Base-by-base conservation (phyloP, 176 grass and related monocot genomes). In the sorghum (Sorghum bicolor) region DNA sequence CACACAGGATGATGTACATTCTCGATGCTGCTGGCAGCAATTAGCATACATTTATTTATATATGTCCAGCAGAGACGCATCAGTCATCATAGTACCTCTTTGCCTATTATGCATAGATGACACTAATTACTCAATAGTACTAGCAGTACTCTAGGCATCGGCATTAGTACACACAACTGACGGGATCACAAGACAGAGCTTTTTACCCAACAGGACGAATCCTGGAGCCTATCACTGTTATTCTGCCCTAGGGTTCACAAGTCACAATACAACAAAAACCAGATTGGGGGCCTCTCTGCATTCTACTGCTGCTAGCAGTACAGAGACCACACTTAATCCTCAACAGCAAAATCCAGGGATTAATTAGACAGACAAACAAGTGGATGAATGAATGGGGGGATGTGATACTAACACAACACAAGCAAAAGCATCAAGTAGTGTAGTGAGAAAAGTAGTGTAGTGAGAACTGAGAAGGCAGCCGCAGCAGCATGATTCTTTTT, bases 181-280 rank as follows among this genome's bases (percentile, higher is more conserved):
- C 12, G 57, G n/a, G 24, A 26, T 61, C 57, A 25, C 22, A 60
- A 3, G 57, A 5, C 57, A 24, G 30, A 43, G 50, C 19, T 60
- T 47, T 41, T 74, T 25, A 72, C 19, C 41, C 17, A 33, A 10
- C 41, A 81, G 58, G 22, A 64, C 43, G 16, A 67, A 76, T 36
- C 47, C 68, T 74, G 61, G 31, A 67, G 8, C 67, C 45, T 61
- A 67, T 29, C 37, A 68, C 76, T 75, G 82, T 68, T 75, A 70
- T 41, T 7, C 24, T 45, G 67, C 71, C 64, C 62, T 85, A 53
- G 53, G 64, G 83, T 37, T 86, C 83, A 90, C 83, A 89, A 52
- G 81, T 60, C 87, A 31, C 69, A 65, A 70, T 30, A 62, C 32
- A 71, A 79, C 77, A 84, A 80, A 81, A 29, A 28, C 3, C 10